phyloP scores from a whole-genome alignment of 78 protist genomes.

The Speleostelium caveatum region DNA sequence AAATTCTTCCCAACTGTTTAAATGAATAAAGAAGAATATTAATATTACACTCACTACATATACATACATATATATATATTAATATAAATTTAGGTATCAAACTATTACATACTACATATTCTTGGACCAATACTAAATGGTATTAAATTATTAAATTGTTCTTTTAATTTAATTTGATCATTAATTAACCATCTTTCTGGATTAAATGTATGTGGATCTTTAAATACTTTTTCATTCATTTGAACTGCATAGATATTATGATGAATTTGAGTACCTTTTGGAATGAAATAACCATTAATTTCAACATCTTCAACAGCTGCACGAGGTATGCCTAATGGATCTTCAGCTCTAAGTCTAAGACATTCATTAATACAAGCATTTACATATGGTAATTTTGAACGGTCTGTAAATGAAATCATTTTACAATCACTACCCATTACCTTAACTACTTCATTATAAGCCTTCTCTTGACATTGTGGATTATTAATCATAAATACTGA shows the following conservation, averaged over 20 bases:
- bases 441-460: conserved; percentile 14
- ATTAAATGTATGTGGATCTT: neutral
- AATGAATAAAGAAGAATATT: too few relatives aligned
- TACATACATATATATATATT: too few relatives aligned
- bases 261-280: conserved; percentile 31
- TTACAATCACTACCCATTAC: conserved; percentile 28
- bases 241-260: neutral
- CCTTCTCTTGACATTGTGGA: conserved; percentile 42
- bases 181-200: conserved; percentile 53
- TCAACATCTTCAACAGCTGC: conserved; percentile 9
- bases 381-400: neutral
- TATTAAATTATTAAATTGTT: neutral
- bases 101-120: conserved; percentile 4
- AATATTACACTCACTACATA: too few relatives aligned
- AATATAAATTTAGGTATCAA: too few relatives aligned
- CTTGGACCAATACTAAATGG: conserved; percentile 44
- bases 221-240: neutral
- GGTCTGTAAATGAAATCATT: neutral
- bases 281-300: conserved; percentile 29
- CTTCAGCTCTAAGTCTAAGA: neutral
- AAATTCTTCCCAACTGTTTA: conserved; percentile 17
- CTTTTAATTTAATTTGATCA: neutral
- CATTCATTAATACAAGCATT: conserved; percentile 6
- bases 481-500: conserved; percentile 2
- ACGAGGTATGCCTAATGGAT: conserved; percentile 26